These are phyloP conservation scores for Malassezia slooffiae DNA, from an alignment of 1,284 basidiomycete species.

Conservation along the genomic window DNA sequence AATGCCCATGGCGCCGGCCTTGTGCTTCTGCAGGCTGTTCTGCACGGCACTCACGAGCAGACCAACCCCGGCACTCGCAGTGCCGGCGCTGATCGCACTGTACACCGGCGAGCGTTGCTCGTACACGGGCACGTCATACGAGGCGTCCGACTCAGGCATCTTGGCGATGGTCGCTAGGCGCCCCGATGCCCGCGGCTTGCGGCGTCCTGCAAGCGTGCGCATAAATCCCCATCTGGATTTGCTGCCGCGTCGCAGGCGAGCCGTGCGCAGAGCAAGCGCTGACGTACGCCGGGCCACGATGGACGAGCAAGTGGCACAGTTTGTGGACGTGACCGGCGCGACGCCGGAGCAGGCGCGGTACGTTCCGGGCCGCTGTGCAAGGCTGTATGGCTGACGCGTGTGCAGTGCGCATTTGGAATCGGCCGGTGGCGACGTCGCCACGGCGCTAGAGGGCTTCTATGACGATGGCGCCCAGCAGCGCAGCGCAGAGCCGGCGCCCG, in stretches of 20 bases:
- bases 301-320: constrained; percentile 35
- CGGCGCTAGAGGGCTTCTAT: constrained; percentile 47
- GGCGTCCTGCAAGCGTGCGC: too few species aligned
- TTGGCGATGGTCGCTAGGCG: background rate
- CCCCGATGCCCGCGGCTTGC: too few species aligned
- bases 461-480: constrained; percentile 28
- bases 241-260: constrained; percentile 5
- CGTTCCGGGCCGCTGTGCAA: too few species aligned
- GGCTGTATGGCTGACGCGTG: background rate
- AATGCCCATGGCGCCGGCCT: constrained; percentile 74
- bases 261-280: constrained; percentile 10
- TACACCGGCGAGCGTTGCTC: constrained; percentile 25
- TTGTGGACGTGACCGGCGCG: constrained; percentile 43
- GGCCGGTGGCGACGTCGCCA: constrained; percentile 44
- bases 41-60: constrained; percentile 40
- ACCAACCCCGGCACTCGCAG: constrained; percentile 28
- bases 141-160: constrained; percentile 4
- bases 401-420: constrained; percentile 45
- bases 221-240: too few species aligned
- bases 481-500: constrained; percentile 4
- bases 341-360: constrained; percentile 39
- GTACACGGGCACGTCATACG: constrained; percentile 13
- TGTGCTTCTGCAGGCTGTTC: constrained; percentile 52
- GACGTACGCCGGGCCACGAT: constrained; percentile 16
- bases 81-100: constrained; percentile 29